These are phyloP conservation scores for Eutypella sp. DNA, from an alignment of 2,329 filamentous ascomycete species.

Conservation along the genomic window DNA sequence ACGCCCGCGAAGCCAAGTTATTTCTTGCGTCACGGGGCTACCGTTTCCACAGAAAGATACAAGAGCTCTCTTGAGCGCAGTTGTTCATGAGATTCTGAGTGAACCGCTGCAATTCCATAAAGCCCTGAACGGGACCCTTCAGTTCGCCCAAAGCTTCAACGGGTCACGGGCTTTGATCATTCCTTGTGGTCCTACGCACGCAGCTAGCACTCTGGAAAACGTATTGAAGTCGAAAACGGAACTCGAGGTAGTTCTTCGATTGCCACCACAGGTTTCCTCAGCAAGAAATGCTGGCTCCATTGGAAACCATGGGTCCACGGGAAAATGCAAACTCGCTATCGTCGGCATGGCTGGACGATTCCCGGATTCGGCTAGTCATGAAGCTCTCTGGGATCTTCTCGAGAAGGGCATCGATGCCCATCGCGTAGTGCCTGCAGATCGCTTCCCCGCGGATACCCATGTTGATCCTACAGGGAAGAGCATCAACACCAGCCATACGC, in stretches of 20 bases:
- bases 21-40: constrained; percentile 45
- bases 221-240: constrained; percentile 37
- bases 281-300: constrained; percentile 31
- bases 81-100: constrained; percentile 46
- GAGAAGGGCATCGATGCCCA: constrained; percentile 72
- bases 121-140: constrained; percentile 42
- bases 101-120: constrained; percentile 44
- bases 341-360: constrained; percentile 79
- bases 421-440: constrained; percentile 59
- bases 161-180: constrained; percentile 40
- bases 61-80: constrained; percentile 34
- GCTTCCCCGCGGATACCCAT: constrained; percentile 70
- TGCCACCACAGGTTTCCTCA: constrained; percentile 29
- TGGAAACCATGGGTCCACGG: constrained; percentile 42
- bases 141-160: constrained; percentile 35
- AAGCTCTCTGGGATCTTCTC: constrained; percentile 71
- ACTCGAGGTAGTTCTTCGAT: constrained; percentile 37
- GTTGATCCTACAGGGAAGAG: constrained; percentile 66
- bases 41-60: constrained; percentile 37
- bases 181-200: constrained; percentile 46
- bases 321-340: constrained; percentile 71
- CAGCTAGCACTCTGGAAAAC: constrained; percentile 40
- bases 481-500: constrained; percentile 72
- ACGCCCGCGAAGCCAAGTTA: constrained; percentile 41
- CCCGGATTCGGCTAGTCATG: constrained; percentile 65